Base-by-base conservation (phyloP, 805 yeast genomes). In the Saccharomycopsis olivae region DNA sequence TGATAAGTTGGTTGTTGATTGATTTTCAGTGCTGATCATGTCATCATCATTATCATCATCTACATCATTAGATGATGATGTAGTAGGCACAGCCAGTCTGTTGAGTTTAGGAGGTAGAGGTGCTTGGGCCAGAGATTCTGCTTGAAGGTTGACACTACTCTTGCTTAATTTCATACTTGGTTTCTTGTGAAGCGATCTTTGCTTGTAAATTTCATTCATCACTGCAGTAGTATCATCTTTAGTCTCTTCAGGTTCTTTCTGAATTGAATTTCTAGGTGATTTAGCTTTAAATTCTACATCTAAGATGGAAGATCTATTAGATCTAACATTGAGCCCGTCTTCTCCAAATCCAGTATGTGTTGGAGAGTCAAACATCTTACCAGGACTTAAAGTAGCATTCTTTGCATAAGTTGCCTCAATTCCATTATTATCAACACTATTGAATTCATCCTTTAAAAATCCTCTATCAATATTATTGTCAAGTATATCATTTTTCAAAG, bases 11-110 rank as follows among this genome's bases (percentile, higher is more conserved):
- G 35, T 34, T 19, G 20, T 23, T 8, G 10, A n/a, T 4, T 15
- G 35, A 18, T 11, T 8, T 29, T 21, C 56, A 23, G 52, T 52
- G 36, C 51, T 48, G 13, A 44, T 51, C 23, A 49, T 55, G 15
- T 55, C 63, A 3, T 53, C 58, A 3, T 41, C 49, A 4, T 44
- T 39, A 24, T 41, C 29, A 15, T 37, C 39, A 23, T 39, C 36
- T 21, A 27, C 29, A 19, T 24, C 34, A 15, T 18, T 11, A 24
- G 21, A 36, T 8, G 31, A 27, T 6, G 24, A 19, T 11, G 10
- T 33, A 18, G 25, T 20, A 29, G 9, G 9, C 13, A 9, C 13
- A 5, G 27, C 8, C 4, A 18, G n/a, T 4, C 18, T n/a, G 17
- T 17, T 38, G 29, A 29, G 15, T 16, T 27, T 14, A 13, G 40